Base-by-base conservation (phyloP, 2,329 filamentous ascomycete genomes). In the Grosmannia huntii region DNA sequence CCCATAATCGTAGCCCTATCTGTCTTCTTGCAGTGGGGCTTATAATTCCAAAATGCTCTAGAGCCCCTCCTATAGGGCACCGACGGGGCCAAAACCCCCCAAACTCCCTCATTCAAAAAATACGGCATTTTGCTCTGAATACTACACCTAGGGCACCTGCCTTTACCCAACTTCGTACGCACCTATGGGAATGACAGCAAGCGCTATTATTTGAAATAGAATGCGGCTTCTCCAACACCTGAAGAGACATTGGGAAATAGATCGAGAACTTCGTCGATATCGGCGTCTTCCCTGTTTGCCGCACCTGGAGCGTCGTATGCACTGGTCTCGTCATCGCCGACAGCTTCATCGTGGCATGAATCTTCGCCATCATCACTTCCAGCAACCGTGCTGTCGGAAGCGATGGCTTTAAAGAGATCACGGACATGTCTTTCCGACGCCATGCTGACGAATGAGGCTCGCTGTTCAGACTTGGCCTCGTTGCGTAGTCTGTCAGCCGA, bases 401-500 rank as follows among this genome's bases (percentile, higher is more conserved):
- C 21, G 21, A 49, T 25, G 21, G 46, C 4, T 25, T 14, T 49
- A 10, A 25, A 2, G 14, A 14, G 46, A 21, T 9, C 21, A 25
- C 6, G 21, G 9, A 25, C 9, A 16, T 21, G 21, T 21, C 21
- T 19, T 2, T 49, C 46, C 7, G 51, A 53, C 12, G 12, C n/a
- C 21, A 27, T 44, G 31, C 28, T 46, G 23, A 41, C 19, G 7
- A 28, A 9, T 3, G 48, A 52, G 12, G 64, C 66, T 50, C 68
- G 51, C 57, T 65, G 63, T 28, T 59, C 60, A 21, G 65, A 64
- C 64, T 69, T 71, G 23, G 58, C 61, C 53, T 71, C 64, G 60
- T 71, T 71, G 14, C 69, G 62, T 50, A 70, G 56, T 28, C 64
- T 62, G 3, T 68, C 60, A 0, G 67, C 68, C 4, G 64, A 60